Base-by-base conservation (phyloP, 164 flowering plant genomes). In the Hamamelis virginiana region DNA sequence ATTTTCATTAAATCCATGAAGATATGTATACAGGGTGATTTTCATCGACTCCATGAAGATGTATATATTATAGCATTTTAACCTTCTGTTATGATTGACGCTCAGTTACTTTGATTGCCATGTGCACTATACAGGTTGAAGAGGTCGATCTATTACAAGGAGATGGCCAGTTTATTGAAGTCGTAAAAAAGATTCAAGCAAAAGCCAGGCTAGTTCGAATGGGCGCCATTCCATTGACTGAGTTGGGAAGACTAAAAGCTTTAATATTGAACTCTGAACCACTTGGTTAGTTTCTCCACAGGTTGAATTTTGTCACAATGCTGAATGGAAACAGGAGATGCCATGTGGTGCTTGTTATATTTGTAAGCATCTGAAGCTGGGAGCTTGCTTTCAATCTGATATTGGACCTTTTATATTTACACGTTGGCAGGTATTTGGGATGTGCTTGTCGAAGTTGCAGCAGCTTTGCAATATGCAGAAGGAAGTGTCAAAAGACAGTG, bases 361-460 rank as follows among this genome's bases (percentile, higher is more conserved):
- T 13, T 58, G 41, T 71, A n/a, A 3, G 15, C 21, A 62, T 46
- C 44, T 50, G 41, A 18, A 26, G 46, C 59, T 25, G 46, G n/a
- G 18, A 33, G 27, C 33, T n/a, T n/a, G 22, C 28, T 56, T 44
- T 23, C 4, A 45, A 2, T 13, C 41, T 4, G 23, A 61, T 51
- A 61, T 27, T 66, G 0, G 26, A 50, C 45, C 38, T 47, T 70
- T 21, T 19, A 64, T 48, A 22, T 72, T 67, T 65, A 50, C 82
- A 89, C 23, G 27, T 69, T 66, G 64, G 48, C 81, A 95, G 97
- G 78, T 69, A 69, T 80, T 43, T 95, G 97, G 97, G 77, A 86
- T 73, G 87, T 76, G 62, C 92, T 89, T 48, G 63, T 85, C 62
- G 99, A 95, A 76, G 85, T 92, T 71, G 88, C 73, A 59, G 84